Percentiles rank a stretch among this genome's conserved stretches.
Conservation (phyloP, 768 basidiomycete species). For the Melanogaster broomeanus region DNA sequence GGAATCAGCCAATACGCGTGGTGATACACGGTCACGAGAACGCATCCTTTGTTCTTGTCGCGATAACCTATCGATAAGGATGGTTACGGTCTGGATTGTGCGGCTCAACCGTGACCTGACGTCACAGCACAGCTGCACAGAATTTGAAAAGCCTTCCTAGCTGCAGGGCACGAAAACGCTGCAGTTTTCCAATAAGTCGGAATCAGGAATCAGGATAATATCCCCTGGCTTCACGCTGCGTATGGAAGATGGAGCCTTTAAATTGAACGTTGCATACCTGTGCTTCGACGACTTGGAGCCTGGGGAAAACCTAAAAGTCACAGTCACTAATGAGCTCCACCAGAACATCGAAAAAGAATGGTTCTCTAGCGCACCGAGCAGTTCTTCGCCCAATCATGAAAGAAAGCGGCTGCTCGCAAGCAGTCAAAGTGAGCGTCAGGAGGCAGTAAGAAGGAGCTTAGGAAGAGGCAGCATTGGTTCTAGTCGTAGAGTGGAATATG, state of each 20-base stretch:
- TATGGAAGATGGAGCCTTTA: slow-evolving; percentile 13
- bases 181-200: slow-evolving; percentile 3
- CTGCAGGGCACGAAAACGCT: slow-evolving; percentile 10
- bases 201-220: neutral
- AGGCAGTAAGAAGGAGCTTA: neutral
- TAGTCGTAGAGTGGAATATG: slow-evolving; percentile 1
- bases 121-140: slow-evolving; percentile 27
- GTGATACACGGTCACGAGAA: neutral
- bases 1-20: neutral
- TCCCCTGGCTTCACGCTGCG: slow-evolving; percentile 9
- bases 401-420: slow-evolving; percentile 1
- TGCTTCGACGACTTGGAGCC: slow-evolving; percentile 7
- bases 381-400: slow-evolving; percentile 1
- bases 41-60: too few relatives aligned
- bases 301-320: slow-evolving; percentile 10
- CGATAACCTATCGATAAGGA: neutral
- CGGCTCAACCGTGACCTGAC: slow-evolving; percentile 16
- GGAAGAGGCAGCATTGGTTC: slow-evolving; percentile 6
- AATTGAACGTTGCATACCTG: slow-evolving; percentile 29
- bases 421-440: slow-evolving; percentile 11
- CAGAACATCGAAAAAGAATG: neutral
- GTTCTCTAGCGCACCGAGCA: slow-evolving; percentile 9
- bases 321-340: slow-evolving; percentile 17
- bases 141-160: too few relatives aligned
- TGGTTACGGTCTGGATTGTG: too few relatives aligned